Percentiles rank a stretch among this genome's conserved stretches.
These are phyloP conservation scores for Triangularia setosa DNA, from an alignment of 2,329 filamentous ascomycete species.

Conservation along the genomic window DNA sequence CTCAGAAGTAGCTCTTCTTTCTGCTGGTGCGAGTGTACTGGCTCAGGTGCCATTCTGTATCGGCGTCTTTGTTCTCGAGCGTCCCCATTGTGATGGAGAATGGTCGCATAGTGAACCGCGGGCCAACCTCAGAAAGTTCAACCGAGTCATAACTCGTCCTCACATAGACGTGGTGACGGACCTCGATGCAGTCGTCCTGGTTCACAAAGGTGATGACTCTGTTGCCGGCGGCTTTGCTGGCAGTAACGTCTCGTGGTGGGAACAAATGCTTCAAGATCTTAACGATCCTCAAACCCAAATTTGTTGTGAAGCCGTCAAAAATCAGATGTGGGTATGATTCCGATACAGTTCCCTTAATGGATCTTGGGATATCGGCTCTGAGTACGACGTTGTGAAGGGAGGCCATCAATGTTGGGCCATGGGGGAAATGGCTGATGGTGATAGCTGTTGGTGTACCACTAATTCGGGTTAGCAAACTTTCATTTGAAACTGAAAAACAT, in stretches of 20 bases:
- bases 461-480: background rate
- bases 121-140: constrained; percentile 83
- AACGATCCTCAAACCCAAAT: constrained; percentile 75
- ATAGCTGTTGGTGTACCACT: constrained; percentile 67
- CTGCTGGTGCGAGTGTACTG: constrained; percentile 90
- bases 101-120: constrained; percentile 92
- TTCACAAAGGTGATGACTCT: constrained; percentile 93
- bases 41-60: constrained; percentile 93
- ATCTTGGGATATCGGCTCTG: constrained; percentile 87
- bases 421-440: constrained; percentile 81
- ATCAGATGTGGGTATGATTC: constrained; percentile 93
- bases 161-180: constrained; percentile 87
- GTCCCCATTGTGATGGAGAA: constrained; percentile 93
- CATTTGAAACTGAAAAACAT: background rate
- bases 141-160: constrained; percentile 87
- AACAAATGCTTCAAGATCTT: constrained; percentile 94
- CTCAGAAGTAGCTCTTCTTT: constrained; percentile 92
- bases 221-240: constrained; percentile 74
- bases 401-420: constrained; percentile 80
- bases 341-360: constrained; percentile 64
- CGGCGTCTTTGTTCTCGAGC: constrained; percentile 89
- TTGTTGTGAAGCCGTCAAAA: constrained; percentile 87
- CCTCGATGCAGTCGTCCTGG: constrained; percentile 88
- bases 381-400: constrained; percentile 89
- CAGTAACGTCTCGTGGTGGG: constrained; percentile 76